Percentiles rank a stretch among this genome's conserved stretches.
These are phyloP conservation scores for Colletotrichum echinochloae DNA, from an alignment of 2,329 filamentous ascomycete genomes.

Conservation along the genomic window DNA sequence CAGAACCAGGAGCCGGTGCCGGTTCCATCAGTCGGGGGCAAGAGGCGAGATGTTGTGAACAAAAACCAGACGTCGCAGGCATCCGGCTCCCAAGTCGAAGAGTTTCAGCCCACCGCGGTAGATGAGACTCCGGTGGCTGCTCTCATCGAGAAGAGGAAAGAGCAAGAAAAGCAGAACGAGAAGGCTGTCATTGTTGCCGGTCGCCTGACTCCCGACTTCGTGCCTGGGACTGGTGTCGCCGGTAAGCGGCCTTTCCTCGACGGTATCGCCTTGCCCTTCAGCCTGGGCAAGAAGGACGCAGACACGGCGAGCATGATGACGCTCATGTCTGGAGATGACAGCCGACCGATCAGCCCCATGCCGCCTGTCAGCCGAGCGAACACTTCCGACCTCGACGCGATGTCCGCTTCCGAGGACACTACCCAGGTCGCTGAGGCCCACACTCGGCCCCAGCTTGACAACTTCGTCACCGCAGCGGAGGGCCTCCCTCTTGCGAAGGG, in stretches of 20 bases:
- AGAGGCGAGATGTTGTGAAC: conserved; percentile 61
- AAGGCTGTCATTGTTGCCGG: conserved; percentile 51
- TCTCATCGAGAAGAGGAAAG: conserved; percentile 57
- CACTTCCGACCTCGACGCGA: not conserved
- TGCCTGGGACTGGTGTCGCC: conserved; percentile 62
- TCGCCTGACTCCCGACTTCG: conserved; percentile 57
- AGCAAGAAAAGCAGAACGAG: conserved; percentile 46
- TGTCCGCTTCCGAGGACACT: conserved; percentile 9
- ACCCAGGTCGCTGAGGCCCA: conserved; percentile 2
- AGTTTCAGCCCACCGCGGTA: conserved; percentile 43
- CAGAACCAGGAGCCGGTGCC: conserved; percentile 51
- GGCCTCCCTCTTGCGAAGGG: conserved; percentile 49
- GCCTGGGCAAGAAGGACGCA: conserved; percentile 68
- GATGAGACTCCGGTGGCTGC: conserved; percentile 58
- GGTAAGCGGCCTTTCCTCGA: conserved; percentile 75
- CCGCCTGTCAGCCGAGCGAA: conserved; percentile 15
- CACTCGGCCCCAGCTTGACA: conserved; percentile 61
- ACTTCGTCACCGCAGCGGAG: conserved; percentile 67
- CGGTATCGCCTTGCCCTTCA: conserved; percentile 80
- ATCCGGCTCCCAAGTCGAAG: conserved; percentile 40
- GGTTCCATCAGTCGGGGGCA: conserved; percentile 56
- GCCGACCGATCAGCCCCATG: conserved; percentile 51
- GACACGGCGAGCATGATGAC: conserved; percentile 79
- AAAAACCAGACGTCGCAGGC: conserved; percentile 57
- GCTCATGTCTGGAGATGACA: conserved; percentile 60